A percentile compares a stretch with the other conserved stretches of the same genome.
These are phyloP conservation scores for Talaromyces adpressus DNA, from an alignment of 495 filamentous ascomycete genomes.

Conservation along the genomic window DNA sequence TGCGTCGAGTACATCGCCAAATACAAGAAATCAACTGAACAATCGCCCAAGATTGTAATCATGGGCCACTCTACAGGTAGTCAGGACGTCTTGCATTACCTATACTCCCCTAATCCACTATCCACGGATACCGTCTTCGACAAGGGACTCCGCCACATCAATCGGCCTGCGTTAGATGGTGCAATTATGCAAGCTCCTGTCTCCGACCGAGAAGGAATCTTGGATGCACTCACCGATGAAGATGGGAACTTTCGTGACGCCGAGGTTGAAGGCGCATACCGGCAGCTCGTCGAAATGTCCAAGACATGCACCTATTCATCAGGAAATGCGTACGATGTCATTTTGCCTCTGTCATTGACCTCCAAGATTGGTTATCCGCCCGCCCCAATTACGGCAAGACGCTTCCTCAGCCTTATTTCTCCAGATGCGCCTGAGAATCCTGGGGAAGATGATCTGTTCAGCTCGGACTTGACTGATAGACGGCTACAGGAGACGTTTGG, in stretches of 20 bases:
- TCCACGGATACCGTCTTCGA: conserved; percentile 14
- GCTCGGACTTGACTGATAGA: conserved; percentile 61
- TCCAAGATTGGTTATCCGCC: conserved; percentile 38
- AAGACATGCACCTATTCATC: conserved; percentile 26
- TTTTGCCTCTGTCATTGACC: conserved; percentile 49
- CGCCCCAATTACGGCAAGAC: conserved; percentile 51
- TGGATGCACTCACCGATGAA: conserved; percentile 17
- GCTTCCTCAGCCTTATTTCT: conserved; percentile 62
- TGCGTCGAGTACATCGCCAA: conserved; percentile 64
- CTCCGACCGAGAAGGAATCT: conserved; percentile 67
- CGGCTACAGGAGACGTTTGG: conserved; percentile 60
- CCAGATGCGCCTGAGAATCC: conserved; percentile 43
- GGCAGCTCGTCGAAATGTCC: conserved; percentile 46
- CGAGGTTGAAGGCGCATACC: conserved; percentile 34
- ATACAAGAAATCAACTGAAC: conserved; percentile 19
- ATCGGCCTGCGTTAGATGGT: conserved; percentile 56
- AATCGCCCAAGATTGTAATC: conserved; percentile 59
- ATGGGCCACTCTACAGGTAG: conserved; percentile 88
- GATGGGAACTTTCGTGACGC: neutral
- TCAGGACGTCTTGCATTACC: conserved; percentile 79
- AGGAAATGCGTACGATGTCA: conserved; percentile 42
- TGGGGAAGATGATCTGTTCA: conserved; percentile 86
- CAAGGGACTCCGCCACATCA: conserved; percentile 17
- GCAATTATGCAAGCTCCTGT: conserved; percentile 77
- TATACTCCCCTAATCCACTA: conserved; percentile 33